Percentiles rank a stretch among this genome's conserved stretches.
Conservation (phyloP, 225 moss, liverwort and hornwort genomes). For the Bryoerythrophyllum caledonicum region DNA sequence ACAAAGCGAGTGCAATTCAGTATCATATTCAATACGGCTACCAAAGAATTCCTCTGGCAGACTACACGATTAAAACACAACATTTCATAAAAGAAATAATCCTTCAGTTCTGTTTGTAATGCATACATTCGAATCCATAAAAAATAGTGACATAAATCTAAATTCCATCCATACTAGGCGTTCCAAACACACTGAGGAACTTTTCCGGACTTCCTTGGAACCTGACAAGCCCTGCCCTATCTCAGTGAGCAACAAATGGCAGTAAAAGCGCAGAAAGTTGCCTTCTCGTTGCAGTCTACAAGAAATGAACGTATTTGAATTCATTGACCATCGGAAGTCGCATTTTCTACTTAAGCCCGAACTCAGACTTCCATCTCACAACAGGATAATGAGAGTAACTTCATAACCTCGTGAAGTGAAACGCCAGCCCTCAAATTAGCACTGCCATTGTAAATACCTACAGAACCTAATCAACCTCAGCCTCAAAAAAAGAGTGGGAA, state of each 20-base stretch:
- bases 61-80: too few relatives aligned
- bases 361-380: slow-evolving; percentile 6
- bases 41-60: too few relatives aligned
- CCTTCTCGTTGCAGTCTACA: too few relatives aligned
- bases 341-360: not conserved
- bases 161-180: not conserved
- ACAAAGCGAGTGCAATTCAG: too few relatives aligned
- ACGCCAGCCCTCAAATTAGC: not conserved
- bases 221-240: slow-evolving; percentile 6
- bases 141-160: too few relatives aligned
- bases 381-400: not conserved
- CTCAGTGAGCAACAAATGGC: not conserved
- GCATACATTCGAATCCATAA: too few relatives aligned
- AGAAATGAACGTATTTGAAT: too few relatives aligned
- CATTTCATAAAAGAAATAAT: too few relatives aligned
- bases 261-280: too few relatives aligned
- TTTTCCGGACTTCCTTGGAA: not conserved
- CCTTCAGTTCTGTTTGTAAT: too few relatives aligned
- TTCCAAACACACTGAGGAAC: not conserved
- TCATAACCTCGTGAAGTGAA: not conserved
- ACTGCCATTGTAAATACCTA: not conserved
- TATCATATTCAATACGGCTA: too few relatives aligned
- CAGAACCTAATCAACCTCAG: slow-evolving; percentile 9
- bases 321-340: not conserved
- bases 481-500: not conserved